Evolutionary conservation across 805 yeast species (phyloP).

Genomic region (Cyberlindnera maritima): DNA sequence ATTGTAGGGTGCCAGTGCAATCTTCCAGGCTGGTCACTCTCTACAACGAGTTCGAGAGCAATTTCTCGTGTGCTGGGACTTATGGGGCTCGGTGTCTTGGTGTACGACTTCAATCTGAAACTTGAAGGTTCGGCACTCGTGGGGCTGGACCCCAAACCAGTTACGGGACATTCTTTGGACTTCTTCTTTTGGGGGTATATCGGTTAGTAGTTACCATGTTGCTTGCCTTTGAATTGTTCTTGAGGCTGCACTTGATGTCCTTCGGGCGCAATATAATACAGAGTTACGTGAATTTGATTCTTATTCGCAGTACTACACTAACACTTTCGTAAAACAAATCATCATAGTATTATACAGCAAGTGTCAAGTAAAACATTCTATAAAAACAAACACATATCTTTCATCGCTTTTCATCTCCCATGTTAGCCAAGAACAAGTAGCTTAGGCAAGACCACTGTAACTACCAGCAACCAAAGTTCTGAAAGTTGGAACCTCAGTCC

Average conservation of each 20-base stretch:
- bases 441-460: constrained; percentile 29
- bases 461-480: constrained; percentile 37
- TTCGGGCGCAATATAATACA: neutral
- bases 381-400: neutral
- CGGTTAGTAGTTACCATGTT: too few species aligned
- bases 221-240: too few species aligned
- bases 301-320: too few species aligned
- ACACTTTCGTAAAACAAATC: neutral
- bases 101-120: constrained; percentile 5
- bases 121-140: neutral
- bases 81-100: neutral
- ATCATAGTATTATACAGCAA: constrained; percentile 1
- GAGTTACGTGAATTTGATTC: too few species aligned
- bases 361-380: neutral
- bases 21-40: constrained; percentile 10
- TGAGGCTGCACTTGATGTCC: too few species aligned
- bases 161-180: neutral
- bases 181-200: too few species aligned
- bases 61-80: neutral
- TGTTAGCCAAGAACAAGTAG: neutral
- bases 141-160: neutral
- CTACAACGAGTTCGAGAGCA: constrained; percentile 15
- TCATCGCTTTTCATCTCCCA: neutral
- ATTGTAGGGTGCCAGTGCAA: constrained; percentile 14
- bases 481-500: constrained; percentile 33